Base-by-base conservation (phyloP, 306 rosid species). In the Citrullus colocynthis region DNA sequence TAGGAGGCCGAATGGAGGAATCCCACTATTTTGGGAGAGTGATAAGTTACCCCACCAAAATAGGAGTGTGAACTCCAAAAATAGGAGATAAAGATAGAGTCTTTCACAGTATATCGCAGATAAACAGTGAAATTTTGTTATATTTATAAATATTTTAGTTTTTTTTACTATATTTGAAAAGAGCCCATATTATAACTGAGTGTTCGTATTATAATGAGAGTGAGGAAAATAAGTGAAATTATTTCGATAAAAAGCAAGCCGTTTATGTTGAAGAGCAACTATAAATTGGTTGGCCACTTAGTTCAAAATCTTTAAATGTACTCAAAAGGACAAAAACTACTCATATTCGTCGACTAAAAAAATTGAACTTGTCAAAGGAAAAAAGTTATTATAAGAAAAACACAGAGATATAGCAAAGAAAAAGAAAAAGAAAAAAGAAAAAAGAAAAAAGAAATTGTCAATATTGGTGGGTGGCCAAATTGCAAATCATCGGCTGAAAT, bases 401-500 rank as follows among this genome's bases (percentile, higher is more conserved):
- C 36, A 57, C 0, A 55, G 39, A 5, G 0, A 36, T 36, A 5
- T 36, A 36, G 39, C 4, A 36, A 4, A 36, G 48, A 42, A 42
- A 42, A 8, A 8, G 11, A 44, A 3, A 44, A 7, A 2, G 6
- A 4, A 15, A 60, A 15, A 30, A 1, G 14, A 60, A 60, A 60
- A 10, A 58, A 10, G 4, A 59, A 28, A 59, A 60, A 20, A 57
- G 14, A 57, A n/a, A 14, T 21, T 16, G 55, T 41, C 34, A 69
- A 69, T 11, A 39, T 39, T 69, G 75, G 75, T 42, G 15, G 75
- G 75, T 69, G 55, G 55, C 54, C 54, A 20, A 69, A 69, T 69
- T 69, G 55, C 55, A 42, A 69, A 69, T 69, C 55, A 69, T 69
- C 55, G 75, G 55, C 75, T 69, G 55, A 69, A 69, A 69, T 69